Evolutionary conservation across 495 filamentous ascomycete genomes (phyloP), one percentile per base, ranked within the genome.

Genomic region (Hyphodiscus hymeniophilus): DNA sequence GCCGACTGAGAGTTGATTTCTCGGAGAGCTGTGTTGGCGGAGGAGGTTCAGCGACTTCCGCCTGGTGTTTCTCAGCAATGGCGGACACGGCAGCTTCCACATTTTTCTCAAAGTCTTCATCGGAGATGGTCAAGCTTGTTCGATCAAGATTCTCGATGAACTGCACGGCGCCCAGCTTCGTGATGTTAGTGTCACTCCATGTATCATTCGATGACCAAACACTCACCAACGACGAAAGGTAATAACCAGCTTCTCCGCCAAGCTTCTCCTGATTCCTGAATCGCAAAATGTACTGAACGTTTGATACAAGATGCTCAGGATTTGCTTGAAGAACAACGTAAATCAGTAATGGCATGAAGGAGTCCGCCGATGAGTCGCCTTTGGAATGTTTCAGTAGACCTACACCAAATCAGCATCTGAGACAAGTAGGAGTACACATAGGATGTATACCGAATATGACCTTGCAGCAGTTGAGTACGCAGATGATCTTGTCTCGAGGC

Each of bases 251-350:
- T 69, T 99, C 92, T 5, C 92, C 92, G 35, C 85, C 85, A 0
- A 97, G 77, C 59, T 97, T 99, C 30, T 99, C 94, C 62, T 95
- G 94, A 57, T 96, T 94, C 47, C 92, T 80, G 66, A 99, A 99
- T 16, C 94, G 79, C 34, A 96, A 71, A 47, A 99, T 97, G 62
- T 99, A 99, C 63, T 97, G 92, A 6, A 97, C 89, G 60, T 99
- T 99, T 42, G 89, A 95, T 24, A 96, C 88, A 22, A 99, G 71
- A 63, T 96, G 87, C 36, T 94, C 89, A 0, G 94, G 94, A 55
- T 94, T 95, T 22, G 89, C 88, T 60, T 89, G 85, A 20, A 99
- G 73, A 2, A 97, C 89, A 38, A 95, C 91, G 56, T 94, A 97
- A 38, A 99, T 97, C 47, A 99, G 73, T 46, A 97, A 76, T 0